Evolutionary conservation across 805 yeast species (phyloP).

Genomic region (Candida pini): DNA sequence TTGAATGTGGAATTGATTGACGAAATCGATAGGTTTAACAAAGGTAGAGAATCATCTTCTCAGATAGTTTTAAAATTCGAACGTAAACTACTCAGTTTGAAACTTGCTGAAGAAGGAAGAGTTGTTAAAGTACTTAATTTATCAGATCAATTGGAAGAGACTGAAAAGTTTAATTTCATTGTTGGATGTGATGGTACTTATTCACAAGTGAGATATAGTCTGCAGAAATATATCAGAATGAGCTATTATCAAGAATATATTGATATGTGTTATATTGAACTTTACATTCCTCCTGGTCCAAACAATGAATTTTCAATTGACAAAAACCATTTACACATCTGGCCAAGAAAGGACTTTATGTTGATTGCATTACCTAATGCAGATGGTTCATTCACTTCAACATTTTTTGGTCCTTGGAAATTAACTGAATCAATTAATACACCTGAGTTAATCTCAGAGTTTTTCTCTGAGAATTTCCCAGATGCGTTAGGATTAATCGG

Average conservation of each 20-base stretch:
- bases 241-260: constrained; percentile 71
- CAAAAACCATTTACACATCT: constrained; percentile 80
- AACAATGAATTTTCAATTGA: constrained; percentile 44
- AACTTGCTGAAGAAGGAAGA: constrained; percentile 22
- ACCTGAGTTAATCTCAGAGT: constrained; percentile 35
- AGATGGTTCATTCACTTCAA: constrained; percentile 85
- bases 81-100: constrained; percentile 47
- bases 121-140: constrained; percentile 3
- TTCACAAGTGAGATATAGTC: constrained; percentile 62
- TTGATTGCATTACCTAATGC: constrained; percentile 81
- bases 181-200: constrained; percentile 87
- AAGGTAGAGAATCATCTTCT: constrained; percentile 10
- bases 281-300: constrained; percentile 60
- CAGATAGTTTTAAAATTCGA: constrained; percentile 44
- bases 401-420: constrained; percentile 79
- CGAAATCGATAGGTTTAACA: constrained; percentile 47
- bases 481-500: constrained; percentile 75
- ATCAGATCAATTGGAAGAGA: constrained; percentile 1
- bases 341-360: constrained; percentile 89
- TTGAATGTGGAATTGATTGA: constrained; percentile 61
- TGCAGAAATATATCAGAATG: constrained; percentile 65
- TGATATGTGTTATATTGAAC: constrained; percentile 78
- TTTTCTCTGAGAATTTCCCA: constrained; percentile 59
- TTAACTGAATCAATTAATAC: constrained; percentile 49
- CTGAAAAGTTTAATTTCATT: constrained; percentile 46